Evolutionary conservation across 495 filamentous ascomycete species (phyloP), one percentile per base, ranked within the genome.

Genomic region (Lepidopterella palustris): DNA sequence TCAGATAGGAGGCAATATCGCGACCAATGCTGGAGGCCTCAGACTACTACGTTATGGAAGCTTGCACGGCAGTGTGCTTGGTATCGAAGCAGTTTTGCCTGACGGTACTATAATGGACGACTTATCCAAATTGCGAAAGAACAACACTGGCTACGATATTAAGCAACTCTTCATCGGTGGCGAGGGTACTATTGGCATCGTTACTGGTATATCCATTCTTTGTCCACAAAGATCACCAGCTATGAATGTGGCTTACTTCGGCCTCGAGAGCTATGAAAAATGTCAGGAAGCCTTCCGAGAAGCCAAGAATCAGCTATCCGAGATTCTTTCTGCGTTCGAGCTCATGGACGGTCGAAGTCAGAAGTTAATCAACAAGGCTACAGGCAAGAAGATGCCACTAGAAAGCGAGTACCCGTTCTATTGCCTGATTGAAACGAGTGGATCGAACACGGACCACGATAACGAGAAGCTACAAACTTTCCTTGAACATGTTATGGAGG

Each of bases 111-210:
- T 98, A 56, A 79, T 98, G 13, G 86, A 98, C 61, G 87, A 96
- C 56, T 82, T 98, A 24, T 87, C 81, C 55, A 89, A 79, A 54
- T 75, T 97, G 39, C 85, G 95, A 52, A 98, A 98, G 78, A 97
- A 98, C 79, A 98, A 98, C 75, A 98, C 88, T 55, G 93, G 93
- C 23, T 97, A 97, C 72, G 93, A 97, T 69, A 75, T 98, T 45
- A 98, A 98, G 79, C 93, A 98, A 73, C 82, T 98, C 23, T 97
- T 97, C 72, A 95, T 98, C 63, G 93, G 93, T 21, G 84, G 84
- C 23, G 93, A 98, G 71, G 93, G 93, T 21, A 97, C 93, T 6
- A 86, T 98, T 59, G 93, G 93, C 48, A 86, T 97, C 66, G 87
- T 98, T 62, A 98, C 93, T 20, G 89, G 81, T 20, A 80, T 97